Base-by-base conservation (phyloP, 345 rosid genomes). In the Populus tremula region DNA sequence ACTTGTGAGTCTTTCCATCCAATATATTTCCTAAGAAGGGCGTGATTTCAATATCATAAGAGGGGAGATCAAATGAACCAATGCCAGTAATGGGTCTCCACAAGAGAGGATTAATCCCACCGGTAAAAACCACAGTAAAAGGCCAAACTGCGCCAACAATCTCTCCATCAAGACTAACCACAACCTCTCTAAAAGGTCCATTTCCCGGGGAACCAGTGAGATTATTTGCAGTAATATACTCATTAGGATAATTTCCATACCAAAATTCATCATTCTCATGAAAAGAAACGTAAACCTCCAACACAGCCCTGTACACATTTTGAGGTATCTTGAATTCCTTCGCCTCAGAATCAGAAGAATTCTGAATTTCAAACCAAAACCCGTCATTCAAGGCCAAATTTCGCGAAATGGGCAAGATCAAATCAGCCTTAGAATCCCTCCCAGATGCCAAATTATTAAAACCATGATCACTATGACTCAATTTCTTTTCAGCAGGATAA, bases 211-310 rank as follows among this genome's bases (percentile, higher is more conserved):
- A 41, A 41, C 25, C 82, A 27, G 82, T 86, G 13, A 92, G 84
- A 77, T 87, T 86, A 50, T 94, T 94, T 0, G 92, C 92, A 36
- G 74, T 70, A 71, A 94, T 82, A 67, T 81, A 94, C 36, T 94
- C 97, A 80, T 90, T 89, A 0, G 94, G 97, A 77, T 73, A 82
- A 78, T 93, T 93, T 16, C 81, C 76, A 78, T 86, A 91, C 98
- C 98, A 94, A 82, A 87, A 93, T 87, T 94, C 98, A 84, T 94
- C 98, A 72, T 85, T 84, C 89, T 89, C 97, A 73, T 94, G 98
- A 72, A 94, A 94, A 62, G 97, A 94, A 56, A 93, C 93, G 83
- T 90, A 94, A 76, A 94, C 91, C 83, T 94, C 98, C 78, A 94
- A 78, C 53, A 92, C 92, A 61, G 98, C 98, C 82, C 97, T 88